A percentile compares a stretch with the other conserved stretches of the same genome.
phyloP scores from a whole-genome alignment of 306 rosid genomes.

The Alnus rubra region DNA sequence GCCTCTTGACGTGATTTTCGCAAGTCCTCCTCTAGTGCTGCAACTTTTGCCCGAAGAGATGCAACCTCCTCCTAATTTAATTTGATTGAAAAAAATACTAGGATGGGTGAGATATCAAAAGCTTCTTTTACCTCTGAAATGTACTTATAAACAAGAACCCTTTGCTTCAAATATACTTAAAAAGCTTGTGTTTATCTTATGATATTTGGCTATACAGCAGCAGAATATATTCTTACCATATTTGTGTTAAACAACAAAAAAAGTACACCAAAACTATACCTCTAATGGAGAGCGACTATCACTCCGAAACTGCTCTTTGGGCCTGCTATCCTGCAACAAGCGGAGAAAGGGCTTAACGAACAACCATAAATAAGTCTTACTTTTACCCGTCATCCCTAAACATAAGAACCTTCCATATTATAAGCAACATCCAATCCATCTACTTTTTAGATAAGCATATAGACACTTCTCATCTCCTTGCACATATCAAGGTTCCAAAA shows the following conservation, averaged over 20 bases:
- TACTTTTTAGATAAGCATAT: not conserved
- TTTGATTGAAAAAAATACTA: constrained; percentile 16
- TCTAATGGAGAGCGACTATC: constrained; percentile 59
- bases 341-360: constrained; percentile 11
- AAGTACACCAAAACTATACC: constrained; percentile 39
- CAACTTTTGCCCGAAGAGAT: constrained; percentile 66
- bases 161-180: not conserved
- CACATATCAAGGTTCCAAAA: not conserved
- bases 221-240: constrained; percentile 18
- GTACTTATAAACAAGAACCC: not conserved
- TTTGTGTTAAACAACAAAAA: constrained; percentile 15
- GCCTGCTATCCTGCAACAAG: constrained; percentile 60
- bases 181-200: not conserved
- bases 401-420: not conserved
- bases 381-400: not conserved
- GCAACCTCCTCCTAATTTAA: constrained; percentile 72
- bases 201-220: constrained; percentile 16
- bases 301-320: constrained; percentile 54
- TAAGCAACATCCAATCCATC: not conserved
- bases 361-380: not conserved
- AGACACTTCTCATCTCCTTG: not conserved
- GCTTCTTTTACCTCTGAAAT: constrained; percentile 12
- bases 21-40: constrained; percentile 77
- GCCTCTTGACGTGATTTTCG: constrained; percentile 73
- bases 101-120: constrained; percentile 11